Conservation (phyloP, 176 grass and related monocot species). For the Panicum miliaceum region DNA sequence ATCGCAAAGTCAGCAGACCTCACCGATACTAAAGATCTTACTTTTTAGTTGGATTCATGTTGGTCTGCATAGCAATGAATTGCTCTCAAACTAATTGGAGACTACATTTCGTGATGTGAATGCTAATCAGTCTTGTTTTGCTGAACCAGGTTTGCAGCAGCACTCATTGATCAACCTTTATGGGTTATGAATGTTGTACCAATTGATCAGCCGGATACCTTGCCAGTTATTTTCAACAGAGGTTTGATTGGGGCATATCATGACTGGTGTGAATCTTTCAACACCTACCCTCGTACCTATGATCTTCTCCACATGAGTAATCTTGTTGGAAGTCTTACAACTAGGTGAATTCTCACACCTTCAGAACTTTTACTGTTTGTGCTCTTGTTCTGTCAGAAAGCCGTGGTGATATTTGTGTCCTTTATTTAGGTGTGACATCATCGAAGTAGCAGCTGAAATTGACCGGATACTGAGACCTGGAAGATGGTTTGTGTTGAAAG, state of each 20-base stretch:
- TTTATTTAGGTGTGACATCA: slow-evolving; percentile 70
- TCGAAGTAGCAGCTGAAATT: slow-evolving; percentile 74
- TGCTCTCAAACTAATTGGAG: slow-evolving; percentile 7
- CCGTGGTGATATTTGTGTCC: background rate
- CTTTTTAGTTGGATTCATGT: background rate
- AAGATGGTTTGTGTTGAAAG: slow-evolving; percentile 85
- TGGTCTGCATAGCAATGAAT: background rate
- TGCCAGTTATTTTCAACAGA: slow-evolving; percentile 74
- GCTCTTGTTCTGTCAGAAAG: background rate
- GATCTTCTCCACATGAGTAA: slow-evolving; percentile 83
- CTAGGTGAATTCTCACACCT: slow-evolving; percentile 49
- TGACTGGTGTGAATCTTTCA: slow-evolving; percentile 93
- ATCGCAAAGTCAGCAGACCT: no score
- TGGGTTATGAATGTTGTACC: slow-evolving; percentile 92
- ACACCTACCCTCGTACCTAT: slow-evolving; percentile 95
- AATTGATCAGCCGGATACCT: slow-evolving; percentile 57
- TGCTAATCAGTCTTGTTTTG: slow-evolving; percentile 39
- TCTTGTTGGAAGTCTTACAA: slow-evolving; percentile 69
- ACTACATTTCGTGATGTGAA: background rate
- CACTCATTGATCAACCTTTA: slow-evolving; percentile 70
- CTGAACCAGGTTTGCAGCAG: slow-evolving; percentile 79
- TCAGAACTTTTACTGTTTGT: background rate
- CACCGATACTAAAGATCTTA: background rate
- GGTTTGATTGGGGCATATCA: slow-evolving; percentile 91
- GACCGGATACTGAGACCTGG: slow-evolving; percentile 89